Conservation (phyloP, 257 asterid species). For the Salvia hispanica region DNA sequence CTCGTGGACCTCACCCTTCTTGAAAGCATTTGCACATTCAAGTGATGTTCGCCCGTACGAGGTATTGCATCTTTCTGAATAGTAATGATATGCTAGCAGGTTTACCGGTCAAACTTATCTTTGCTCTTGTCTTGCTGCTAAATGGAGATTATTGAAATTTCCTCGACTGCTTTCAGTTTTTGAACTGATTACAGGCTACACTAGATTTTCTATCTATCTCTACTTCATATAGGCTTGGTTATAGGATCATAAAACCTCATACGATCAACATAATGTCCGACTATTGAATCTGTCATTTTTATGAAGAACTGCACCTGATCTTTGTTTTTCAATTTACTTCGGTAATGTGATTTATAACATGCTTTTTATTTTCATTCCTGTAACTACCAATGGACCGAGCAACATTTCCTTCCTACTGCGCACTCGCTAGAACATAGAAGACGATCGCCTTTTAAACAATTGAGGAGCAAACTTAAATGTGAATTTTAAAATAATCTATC, state of each 20-base stretch:
- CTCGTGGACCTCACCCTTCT: conserved; percentile 81
- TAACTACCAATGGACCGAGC: neutral
- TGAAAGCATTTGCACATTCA: conserved; percentile 54
- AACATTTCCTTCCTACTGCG: neutral
- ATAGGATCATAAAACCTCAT: no score
- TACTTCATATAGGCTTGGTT: neutral
- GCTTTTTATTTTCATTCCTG: conserved; percentile 1
- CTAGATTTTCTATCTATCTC: conserved; percentile 10
- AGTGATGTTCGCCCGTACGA: conserved; percentile 58
- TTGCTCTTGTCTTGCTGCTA: neutral
- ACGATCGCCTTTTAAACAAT: neutral
- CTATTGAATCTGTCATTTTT: neutral
- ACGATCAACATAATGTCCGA: no score
- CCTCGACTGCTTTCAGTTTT: conserved; percentile 23
- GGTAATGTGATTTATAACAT: neutral
- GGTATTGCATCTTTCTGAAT: conserved; percentile 48
- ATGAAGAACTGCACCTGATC: neutral
- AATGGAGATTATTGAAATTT: neutral
- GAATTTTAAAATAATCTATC: conserved; percentile 1
- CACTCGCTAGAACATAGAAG: neutral
- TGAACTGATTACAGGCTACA: conserved; percentile 13
- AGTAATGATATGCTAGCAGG: conserved; percentile 3
- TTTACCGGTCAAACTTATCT: conserved; percentile 1
- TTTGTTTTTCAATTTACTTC: neutral
- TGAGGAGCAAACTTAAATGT: conserved; percentile 9